Evolutionary conservation across 1,284 basidiomycete genomes (phyloP).

Genomic region (Trametes sp.): DNA sequence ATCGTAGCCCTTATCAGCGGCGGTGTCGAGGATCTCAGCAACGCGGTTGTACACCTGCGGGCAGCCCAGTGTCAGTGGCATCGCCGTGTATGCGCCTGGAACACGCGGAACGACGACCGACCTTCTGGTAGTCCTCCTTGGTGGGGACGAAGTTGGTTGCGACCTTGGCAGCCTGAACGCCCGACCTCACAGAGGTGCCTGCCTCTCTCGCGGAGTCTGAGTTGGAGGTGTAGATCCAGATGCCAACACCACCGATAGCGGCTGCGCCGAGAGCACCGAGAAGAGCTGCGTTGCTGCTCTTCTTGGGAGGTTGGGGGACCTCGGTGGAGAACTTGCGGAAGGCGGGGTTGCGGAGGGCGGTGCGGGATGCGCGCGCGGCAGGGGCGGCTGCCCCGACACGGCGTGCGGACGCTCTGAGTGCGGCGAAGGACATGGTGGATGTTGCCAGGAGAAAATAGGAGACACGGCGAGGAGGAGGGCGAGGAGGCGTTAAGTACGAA

Average conservation of each 20-base stretch:
- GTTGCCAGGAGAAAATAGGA: slow-evolving; percentile 7
- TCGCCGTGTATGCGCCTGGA: background rate
- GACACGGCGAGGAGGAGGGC: background rate
- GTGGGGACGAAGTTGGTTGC: slow-evolving; percentile 70
- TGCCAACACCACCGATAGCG: slow-evolving; percentile 56
- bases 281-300: slow-evolving; percentile 60
- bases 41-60: slow-evolving; percentile 87
- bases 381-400: slow-evolving; percentile 49
- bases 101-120: slow-evolving; percentile 35
- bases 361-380: slow-evolving; percentile 42
- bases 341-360: slow-evolving; percentile 41
- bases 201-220: slow-evolving; percentile 58
- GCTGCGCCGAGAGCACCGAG: slow-evolving; percentile 63
- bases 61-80: background rate
- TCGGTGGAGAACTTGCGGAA: slow-evolving; percentile 68
- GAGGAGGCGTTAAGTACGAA: slow-evolving; percentile 17
- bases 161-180: slow-evolving; percentile 66
- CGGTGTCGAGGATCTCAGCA: slow-evolving; percentile 78
- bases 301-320: slow-evolving; percentile 45
- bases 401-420: slow-evolving; percentile 56
- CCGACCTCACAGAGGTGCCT: slow-evolving; percentile 62
- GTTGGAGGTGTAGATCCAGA: slow-evolving; percentile 57
- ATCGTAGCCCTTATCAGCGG: slow-evolving; percentile 76
- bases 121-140: slow-evolving; percentile 89
- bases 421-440: slow-evolving; percentile 56